Conservation (phyloP, 2,329 filamentous ascomycete genomes). For the Rutstroemia sp. region DNA sequence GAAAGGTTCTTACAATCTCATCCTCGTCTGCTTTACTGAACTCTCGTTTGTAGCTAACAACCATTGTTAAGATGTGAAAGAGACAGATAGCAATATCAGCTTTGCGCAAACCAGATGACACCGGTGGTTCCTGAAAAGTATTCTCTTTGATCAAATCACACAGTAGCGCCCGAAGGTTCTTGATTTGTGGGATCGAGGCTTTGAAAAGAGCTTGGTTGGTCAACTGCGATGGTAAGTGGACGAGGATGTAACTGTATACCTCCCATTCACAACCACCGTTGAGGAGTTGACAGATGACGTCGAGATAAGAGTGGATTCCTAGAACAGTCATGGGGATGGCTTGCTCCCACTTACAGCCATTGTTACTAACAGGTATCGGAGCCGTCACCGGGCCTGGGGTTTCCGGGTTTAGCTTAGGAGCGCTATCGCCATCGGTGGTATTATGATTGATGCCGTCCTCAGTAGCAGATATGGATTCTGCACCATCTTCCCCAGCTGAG, state of each 20-base stretch:
- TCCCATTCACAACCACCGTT: slow-evolving; percentile 79
- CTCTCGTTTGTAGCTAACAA: slow-evolving; percentile 82
- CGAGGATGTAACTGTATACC: slow-evolving; percentile 81
- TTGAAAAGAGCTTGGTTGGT: slow-evolving; percentile 83
- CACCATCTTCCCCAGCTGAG: background rate
- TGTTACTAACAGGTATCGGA: background rate
- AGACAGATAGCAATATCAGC: slow-evolving; percentile 85
- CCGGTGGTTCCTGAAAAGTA: slow-evolving; percentile 73
- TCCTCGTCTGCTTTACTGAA: slow-evolving; percentile 83
- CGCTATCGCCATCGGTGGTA: background rate
- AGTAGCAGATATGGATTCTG: background rate
- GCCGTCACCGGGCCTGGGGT: too few relatives aligned
- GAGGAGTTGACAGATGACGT: slow-evolving; percentile 66
- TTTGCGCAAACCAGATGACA: slow-evolving; percentile 70
- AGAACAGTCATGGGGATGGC: slow-evolving; percentile 12
- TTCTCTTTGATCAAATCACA: slow-evolving; percentile 78
- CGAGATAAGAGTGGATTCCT: slow-evolving; percentile 53
- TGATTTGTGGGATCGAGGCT: slow-evolving; percentile 65
- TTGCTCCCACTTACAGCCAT: background rate
- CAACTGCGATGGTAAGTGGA: slow-evolving; percentile 79
- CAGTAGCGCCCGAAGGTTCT: slow-evolving; percentile 64
- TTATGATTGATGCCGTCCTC: background rate
- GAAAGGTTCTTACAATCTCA: slow-evolving; percentile 79
- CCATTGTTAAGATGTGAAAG: slow-evolving; percentile 77
- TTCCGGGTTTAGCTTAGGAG: too few relatives aligned